A percentile compares a stretch with the other conserved stretches of the same genome.
These are phyloP conservation scores for Monoraphidium neglectum DNA, from an alignment of 139 green algal genomes.

Conservation along the genomic window DNA sequence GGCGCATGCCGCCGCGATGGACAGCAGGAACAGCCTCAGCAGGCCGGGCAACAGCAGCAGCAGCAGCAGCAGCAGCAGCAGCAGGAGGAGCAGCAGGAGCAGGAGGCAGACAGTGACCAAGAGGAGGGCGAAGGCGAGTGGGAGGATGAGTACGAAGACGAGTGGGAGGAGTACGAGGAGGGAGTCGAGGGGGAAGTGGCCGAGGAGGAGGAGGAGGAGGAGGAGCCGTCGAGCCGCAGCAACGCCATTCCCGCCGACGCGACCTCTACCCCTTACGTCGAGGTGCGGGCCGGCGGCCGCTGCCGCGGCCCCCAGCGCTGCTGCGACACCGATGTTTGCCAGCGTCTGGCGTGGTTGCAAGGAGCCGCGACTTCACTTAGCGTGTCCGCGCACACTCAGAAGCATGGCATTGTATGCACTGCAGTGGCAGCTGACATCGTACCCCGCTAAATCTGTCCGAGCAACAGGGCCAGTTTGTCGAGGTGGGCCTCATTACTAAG, in stretches of 20 bases:
- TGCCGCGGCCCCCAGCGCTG: background rate
- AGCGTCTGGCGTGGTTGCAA: background rate
- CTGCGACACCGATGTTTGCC: background rate
- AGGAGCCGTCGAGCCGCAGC: background rate
- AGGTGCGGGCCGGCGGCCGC: background rate
- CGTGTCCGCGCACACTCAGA: background rate
- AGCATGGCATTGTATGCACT: background rate
- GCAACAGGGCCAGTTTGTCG: conserved; percentile 25
- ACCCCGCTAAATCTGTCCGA: background rate
- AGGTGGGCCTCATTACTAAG: conserved; percentile 24
- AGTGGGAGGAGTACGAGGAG: background rate
- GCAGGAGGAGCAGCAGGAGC: conserved; percentile 29
- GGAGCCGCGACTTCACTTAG: background rate
- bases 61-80: conserved; percentile 3
- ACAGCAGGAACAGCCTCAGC: too few relatives aligned
- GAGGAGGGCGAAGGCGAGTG: background rate
- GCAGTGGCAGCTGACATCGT: background rate
- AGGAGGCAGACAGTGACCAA: conserved; percentile 8
- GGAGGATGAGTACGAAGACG: background rate
- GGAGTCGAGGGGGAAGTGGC: background rate
- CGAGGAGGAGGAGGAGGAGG: conserved; percentile 6
- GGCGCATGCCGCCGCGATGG: too few relatives aligned
- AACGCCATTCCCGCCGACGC: background rate
- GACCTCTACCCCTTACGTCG: background rate
- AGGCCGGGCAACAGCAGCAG: conserved; percentile 8